Evolutionary conservation across 1,284 basidiomycete species (phyloP).

Genomic region (Malassezia arunalokei): DNA sequence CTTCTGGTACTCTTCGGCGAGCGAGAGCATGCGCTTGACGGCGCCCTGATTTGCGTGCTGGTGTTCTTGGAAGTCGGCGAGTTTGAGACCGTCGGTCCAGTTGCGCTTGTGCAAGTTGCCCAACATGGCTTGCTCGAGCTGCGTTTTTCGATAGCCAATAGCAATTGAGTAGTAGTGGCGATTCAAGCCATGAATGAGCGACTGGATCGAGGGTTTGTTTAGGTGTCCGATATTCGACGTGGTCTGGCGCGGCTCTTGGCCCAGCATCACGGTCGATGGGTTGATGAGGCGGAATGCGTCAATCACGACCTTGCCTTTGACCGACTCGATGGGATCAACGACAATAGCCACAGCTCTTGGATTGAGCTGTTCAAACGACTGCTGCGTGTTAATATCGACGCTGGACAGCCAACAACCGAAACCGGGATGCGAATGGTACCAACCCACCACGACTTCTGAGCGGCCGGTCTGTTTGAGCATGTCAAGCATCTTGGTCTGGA

Average conservation of each 20-base stretch:
- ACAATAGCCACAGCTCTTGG: slow-evolving; percentile 92
- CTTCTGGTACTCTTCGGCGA: slow-evolving; percentile 45
- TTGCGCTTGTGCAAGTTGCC: slow-evolving; percentile 45
- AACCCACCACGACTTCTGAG: slow-evolving; percentile 96
- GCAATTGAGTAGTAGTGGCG: slow-evolving; percentile 46
- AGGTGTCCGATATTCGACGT: slow-evolving; percentile 98
- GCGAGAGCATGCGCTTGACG: slow-evolving; percentile 36
- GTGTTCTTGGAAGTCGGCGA: slow-evolving; percentile 42
- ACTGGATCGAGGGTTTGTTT: slow-evolving; percentile 96
- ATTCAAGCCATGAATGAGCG: slow-evolving; percentile 44
- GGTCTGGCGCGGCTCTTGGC: slow-evolving; percentile 84
- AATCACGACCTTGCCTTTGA: slow-evolving; percentile 81
- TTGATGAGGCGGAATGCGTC: slow-evolving; percentile 76
- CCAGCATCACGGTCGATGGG: slow-evolving; percentile 53
- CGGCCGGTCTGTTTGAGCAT: slow-evolving; percentile 98
- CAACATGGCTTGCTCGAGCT: slow-evolving; percentile 45
- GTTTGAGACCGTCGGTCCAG: slow-evolving; percentile 43
- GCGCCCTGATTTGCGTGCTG: slow-evolving; percentile 41
- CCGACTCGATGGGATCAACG: slow-evolving; percentile 96
- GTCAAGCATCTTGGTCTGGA: slow-evolving; percentile 96
- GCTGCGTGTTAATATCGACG: slow-evolving; percentile 96
- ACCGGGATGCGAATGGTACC: slow-evolving; percentile 99
- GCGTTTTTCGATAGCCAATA: slow-evolving; percentile 45
- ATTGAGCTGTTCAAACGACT: slow-evolving; percentile 96
- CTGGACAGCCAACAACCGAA: slow-evolving; percentile 99